Evolutionary conservation across 805 yeast genomes (phyloP).

Genomic region (Starmera dryadoides): DNA sequence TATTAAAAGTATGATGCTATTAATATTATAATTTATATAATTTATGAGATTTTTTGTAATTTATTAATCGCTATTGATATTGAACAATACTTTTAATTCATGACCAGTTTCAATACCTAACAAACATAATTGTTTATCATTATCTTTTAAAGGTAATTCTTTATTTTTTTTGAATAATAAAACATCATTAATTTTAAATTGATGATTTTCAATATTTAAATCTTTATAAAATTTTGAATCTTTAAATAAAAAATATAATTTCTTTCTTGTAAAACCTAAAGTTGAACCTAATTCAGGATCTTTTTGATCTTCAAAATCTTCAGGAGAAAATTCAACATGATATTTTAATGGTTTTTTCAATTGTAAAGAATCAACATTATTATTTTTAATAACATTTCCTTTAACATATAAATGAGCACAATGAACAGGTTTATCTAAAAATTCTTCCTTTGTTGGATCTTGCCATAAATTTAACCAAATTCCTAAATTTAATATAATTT

Average conservation of each 20-base stretch:
- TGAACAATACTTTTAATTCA: slow-evolving; percentile 29
- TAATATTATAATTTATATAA: background rate
- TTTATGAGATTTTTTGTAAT: background rate
- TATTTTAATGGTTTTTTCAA: slow-evolving; percentile 38
- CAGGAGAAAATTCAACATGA: slow-evolving; percentile 77
- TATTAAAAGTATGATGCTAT: background rate
- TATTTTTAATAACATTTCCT: slow-evolving; percentile 31
- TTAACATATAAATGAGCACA: slow-evolving; percentile 66
- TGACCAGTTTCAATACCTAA: slow-evolving; percentile 49
- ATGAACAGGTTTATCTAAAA: slow-evolving; percentile 68
- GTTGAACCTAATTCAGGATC: slow-evolving; percentile 69
- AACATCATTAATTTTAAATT: slow-evolving; percentile 26
- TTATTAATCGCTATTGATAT: slow-evolving; percentile 3
- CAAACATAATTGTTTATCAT: slow-evolving; percentile 41
- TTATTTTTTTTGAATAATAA: slow-evolving; percentile 26
- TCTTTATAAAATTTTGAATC: slow-evolving; percentile 30
- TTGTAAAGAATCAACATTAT: slow-evolving; percentile 7
- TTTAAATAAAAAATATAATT: slow-evolving; percentile 47
- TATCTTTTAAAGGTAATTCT: slow-evolving; percentile 22
- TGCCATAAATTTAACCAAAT: slow-evolving; percentile 37
- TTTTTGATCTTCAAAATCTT: slow-evolving; percentile 53
- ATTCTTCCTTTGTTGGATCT: slow-evolving; percentile 50
- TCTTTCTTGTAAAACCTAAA: slow-evolving; percentile 51
- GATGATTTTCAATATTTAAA: slow-evolving; percentile 6
- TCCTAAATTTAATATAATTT: slow-evolving; percentile 35